A percentile compares a stretch with the other conserved stretches of the same genome.
phyloP scores from a whole-genome alignment of 805 yeast species.

The Wickerhamomyces chambardii region DNA sequence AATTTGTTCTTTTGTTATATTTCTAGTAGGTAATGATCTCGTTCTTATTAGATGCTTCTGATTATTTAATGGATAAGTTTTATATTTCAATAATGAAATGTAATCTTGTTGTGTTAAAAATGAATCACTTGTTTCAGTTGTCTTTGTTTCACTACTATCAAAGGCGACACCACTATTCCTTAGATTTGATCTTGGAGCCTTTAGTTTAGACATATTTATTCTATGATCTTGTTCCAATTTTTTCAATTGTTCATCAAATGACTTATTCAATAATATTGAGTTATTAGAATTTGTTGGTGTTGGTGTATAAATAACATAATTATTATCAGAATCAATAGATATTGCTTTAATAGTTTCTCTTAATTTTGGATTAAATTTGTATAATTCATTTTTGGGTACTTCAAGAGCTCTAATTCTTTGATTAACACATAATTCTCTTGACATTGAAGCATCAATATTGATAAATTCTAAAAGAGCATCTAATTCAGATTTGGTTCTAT shows the following conservation, averaged over 20 bases:
- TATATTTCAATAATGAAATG: too few relatives aligned
- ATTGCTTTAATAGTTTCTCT: conserved; percentile 7
- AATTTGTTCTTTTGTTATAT: conserved; percentile 5
- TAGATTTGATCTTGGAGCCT: neutral
- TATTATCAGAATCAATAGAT: conserved; percentile 17
- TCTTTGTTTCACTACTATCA: too few relatives aligned
- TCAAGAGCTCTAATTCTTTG: conserved; percentile 8
- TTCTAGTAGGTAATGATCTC: conserved; percentile 12
- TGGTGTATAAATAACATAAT: conserved; percentile 16
- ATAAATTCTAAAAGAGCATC: conserved; percentile 14
- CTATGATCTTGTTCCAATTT: conserved; percentile 5
- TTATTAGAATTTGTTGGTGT: conserved; percentile 9
- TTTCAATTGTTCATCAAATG: conserved; percentile 11
- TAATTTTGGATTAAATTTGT: conserved; percentile 8
- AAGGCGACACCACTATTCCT: too few relatives aligned
- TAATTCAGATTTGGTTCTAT: conserved; percentile 13
- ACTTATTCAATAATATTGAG: conserved; percentile 4
- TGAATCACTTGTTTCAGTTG: too few relatives aligned
- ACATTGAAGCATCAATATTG: conserved; percentile 12
- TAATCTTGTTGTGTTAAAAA: too few relatives aligned
- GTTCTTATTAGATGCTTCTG: conserved; percentile 7
- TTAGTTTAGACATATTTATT: neutral
- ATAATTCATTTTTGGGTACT: conserved; percentile 3
- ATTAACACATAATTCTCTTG: conserved; percentile 13
- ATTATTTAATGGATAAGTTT: conserved; percentile 5